Evolutionary conservation across 148 eudicot species (phyloP).

Genomic region (Cornus kousa): DNA sequence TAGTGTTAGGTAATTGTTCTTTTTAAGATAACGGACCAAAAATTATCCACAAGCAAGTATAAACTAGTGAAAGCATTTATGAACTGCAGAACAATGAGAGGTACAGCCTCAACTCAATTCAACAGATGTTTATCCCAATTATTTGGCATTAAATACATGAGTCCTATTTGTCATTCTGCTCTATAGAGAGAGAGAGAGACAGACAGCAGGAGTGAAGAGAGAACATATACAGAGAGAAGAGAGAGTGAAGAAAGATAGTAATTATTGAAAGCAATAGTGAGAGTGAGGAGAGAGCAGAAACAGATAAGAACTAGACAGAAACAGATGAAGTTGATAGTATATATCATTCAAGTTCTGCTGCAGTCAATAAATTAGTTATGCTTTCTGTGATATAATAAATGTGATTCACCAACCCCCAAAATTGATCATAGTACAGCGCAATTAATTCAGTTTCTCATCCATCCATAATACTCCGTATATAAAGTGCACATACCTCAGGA

Average conservation of each 20-base stretch:
- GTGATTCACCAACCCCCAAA: neutral
- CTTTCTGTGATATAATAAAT: neutral
- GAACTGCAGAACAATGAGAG: neutral
- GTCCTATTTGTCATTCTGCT: neutral
- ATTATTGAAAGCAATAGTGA: no score
- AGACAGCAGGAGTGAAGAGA: no score
- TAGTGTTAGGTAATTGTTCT: neutral
- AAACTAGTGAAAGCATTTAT: neutral
- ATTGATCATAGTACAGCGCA: neutral
- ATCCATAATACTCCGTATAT: neutral
- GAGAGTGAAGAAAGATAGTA: no score
- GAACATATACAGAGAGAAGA: no score
- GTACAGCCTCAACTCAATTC: neutral
- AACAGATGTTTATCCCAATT: no score
- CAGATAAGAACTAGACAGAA: no score
- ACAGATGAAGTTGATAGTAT: no score
- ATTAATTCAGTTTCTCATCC: neutral
- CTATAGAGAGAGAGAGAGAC: no score
- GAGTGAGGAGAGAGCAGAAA: no score
- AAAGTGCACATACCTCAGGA: conserved; percentile 68
- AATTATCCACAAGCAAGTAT: neutral
- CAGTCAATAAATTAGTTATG: neutral
- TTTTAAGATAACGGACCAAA: neutral
- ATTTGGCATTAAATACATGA: neutral
- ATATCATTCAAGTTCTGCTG: no score